Evolutionary conservation across 441 rosid genomes (phyloP), one percentile per base, ranked within the genome.

Genomic region (Adansonia gregorii): DNA sequence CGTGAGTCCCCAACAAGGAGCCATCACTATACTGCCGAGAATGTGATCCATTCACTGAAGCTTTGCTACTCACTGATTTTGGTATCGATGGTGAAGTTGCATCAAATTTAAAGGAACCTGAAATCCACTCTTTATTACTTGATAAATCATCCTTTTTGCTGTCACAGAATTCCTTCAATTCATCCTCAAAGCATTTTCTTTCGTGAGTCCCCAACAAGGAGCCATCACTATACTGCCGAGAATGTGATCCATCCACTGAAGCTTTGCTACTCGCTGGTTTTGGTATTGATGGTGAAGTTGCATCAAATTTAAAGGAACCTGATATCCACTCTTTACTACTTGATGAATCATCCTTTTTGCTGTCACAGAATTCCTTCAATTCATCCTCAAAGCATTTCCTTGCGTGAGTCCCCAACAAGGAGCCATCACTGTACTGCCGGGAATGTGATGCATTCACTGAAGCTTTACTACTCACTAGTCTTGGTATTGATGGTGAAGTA

Each of bases 181-280:
- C 89, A 79, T 77, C 82, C 76, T 84, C 86, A 17, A 72, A 77
- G 2, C 52, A 75, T 39, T 54, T 64, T 56, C 75, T 85, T 9
- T 61, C 65, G 66, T 75, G 78, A 31, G 82, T 84, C 74, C 76
- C 84, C 51, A 88, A 75, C 79, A 88, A 64, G 8, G 88, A 87
- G 75, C 91, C 87, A 80, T 84, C 82, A 70, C 89, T 84, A 64
- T 83, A 80, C 74, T 79, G 88, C 83, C 87, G 85, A 60, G 90
- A 84, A 82, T 88, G 89, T 59, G 83, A 82, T 60, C 78, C 88
- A 79, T 67, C 82, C 69, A 76, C 52, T 11, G 70, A 24, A 48
- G 87, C 76, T 7, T 78, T 85, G 10, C 80, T 73, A 35, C 52
- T 63, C 27, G 75, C 49, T 7, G 76, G 67, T 2, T 67, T 56